Conservation (phyloP, 768 basidiomycete species). For the Hygrocybe coccinea region DNA sequence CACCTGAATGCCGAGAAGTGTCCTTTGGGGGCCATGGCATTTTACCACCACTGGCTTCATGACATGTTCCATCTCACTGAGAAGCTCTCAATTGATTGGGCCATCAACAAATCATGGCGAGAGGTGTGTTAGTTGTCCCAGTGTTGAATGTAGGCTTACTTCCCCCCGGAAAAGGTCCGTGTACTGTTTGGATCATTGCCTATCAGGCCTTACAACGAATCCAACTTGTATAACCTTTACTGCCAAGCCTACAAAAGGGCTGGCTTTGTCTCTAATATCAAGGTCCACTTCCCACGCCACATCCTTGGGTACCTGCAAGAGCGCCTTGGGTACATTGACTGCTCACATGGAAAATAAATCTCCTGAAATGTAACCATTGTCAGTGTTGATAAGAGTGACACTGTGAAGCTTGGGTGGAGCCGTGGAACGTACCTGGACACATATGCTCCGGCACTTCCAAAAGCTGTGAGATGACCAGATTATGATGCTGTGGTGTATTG, state of each 20-base stretch:
- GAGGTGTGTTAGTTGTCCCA: conserved; percentile 15
- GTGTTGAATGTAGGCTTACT: neutral
- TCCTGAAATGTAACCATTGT: neutral
- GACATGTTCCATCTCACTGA: conserved; percentile 17
- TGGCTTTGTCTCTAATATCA: too few species aligned
- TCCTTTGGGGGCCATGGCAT: conserved; percentile 25
- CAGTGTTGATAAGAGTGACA: conserved; percentile 20
- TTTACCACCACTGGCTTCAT: conserved; percentile 27
- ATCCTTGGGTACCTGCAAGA: conserved; percentile 17
- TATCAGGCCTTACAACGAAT: conserved; percentile 1
- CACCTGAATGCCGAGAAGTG: conserved; percentile 23
- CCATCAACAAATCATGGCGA: conserved; percentile 26
- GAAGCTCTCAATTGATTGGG: conserved; percentile 22
- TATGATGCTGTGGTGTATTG: conserved; percentile 24
- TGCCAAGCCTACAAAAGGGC: conserved; percentile 6
- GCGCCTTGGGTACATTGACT: conserved; percentile 17
- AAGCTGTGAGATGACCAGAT: conserved; percentile 16
- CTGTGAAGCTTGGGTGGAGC: conserved; percentile 24
- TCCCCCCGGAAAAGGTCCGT: neutral
- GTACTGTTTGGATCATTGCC: neutral
- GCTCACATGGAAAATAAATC: neutral
- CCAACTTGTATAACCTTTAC: conserved; percentile 23
- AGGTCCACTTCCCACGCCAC: too few species aligned
- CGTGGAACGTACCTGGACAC: conserved; percentile 20
- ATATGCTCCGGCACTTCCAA: conserved; percentile 22